Base-by-base conservation (phyloP, 1,139 yeast genomes). In the Nakaseomyces glabratus region DNA sequence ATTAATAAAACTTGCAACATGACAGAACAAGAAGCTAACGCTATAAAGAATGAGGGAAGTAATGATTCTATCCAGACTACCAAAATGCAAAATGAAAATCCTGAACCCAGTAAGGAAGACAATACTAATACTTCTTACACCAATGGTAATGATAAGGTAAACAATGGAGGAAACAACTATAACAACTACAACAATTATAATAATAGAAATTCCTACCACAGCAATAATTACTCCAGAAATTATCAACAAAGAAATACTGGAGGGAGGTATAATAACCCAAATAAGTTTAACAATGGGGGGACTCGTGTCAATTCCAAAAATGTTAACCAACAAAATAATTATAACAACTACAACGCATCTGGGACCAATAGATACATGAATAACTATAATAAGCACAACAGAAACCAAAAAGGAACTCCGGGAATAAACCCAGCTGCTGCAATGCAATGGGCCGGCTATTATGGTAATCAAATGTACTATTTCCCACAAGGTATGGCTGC, bases 381-480 rank as follows among this genome's bases (percentile, higher is more conserved):
- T 26, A 32, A 30, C 20, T 18, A 31, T 16, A 31, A 35, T 21
- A 31, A 30, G 10, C 31, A 26, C 20, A 28, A 23, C 15, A 35
- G 31, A 20, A 24, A 30, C 12, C 31, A 32, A 29, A 25, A 31
- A 14, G n/a, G n/a, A n/a, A n/a, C n/a, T n/a, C n/a, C n/a, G n/a
- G n/a, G n/a, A n/a, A 18, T 35, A 24, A 31, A 31, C 21, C 17
- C 33, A 16, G 25, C 28, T 10, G 28, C 28, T 6, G 21, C 35
- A 34, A 37, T 42, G 39, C 47, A 41, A 31, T 44, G 52, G 52
- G 40, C 42, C n/a, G 45, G 46, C 6, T 49, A 47, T 31, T 47
- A 46, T 37, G 39, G 40, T 8, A 43, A 46, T 16, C 51, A 46
- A 28, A 43, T 47, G 47, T 46, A 47, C 28, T 49, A 48, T 28